Percentiles rank a stretch among this genome's conserved stretches.
Conservation (phyloP, 192 early-diverging fungal genomes). For the Haplosporangium gracile region DNA sequence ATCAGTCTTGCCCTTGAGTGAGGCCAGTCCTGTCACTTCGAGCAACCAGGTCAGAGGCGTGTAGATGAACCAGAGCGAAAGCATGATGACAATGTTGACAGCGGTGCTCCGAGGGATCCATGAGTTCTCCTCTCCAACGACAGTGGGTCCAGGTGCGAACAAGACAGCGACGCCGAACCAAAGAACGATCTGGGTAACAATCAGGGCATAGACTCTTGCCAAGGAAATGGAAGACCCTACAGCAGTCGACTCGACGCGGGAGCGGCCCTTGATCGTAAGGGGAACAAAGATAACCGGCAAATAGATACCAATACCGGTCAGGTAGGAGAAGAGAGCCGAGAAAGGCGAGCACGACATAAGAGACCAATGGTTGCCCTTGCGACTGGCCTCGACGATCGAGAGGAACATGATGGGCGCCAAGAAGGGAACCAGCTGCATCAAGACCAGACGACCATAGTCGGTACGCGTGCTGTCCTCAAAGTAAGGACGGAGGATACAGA, state of each 20-base stretch:
- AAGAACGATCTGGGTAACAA: not conserved
- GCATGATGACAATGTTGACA: not conserved
- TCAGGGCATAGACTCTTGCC: slow-evolving; percentile 11
- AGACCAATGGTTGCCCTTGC: slow-evolving; percentile 19
- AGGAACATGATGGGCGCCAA: not conserved
- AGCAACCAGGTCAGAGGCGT: slow-evolving; percentile 8
- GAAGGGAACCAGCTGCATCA: not conserved
- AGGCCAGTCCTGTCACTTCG: not conserved
- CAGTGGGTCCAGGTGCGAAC: not conserved
- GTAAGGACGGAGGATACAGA: slow-evolving; percentile 12
- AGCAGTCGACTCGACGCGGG: not conserved
- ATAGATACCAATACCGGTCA: slow-evolving; percentile 23
- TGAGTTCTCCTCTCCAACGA: slow-evolving; percentile 3
- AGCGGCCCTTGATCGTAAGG: not conserved
- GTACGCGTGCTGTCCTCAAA: slow-evolving; percentile 10
- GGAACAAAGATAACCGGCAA: slow-evolving; percentile 11
- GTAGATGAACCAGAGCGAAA: slow-evolving; percentile 18
- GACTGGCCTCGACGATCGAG: slow-evolving; percentile 12
- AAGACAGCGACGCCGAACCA: not conserved
- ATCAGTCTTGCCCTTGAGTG: not conserved
- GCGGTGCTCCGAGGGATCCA: slow-evolving; percentile 5
- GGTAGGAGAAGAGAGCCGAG: not conserved
- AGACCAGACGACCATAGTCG: not conserved
- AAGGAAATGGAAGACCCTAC: not conserved
- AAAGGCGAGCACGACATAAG: slow-evolving; percentile 13